Base-by-base conservation (phyloP, 805 yeast species). In the Saturnispora halmiae region DNA sequence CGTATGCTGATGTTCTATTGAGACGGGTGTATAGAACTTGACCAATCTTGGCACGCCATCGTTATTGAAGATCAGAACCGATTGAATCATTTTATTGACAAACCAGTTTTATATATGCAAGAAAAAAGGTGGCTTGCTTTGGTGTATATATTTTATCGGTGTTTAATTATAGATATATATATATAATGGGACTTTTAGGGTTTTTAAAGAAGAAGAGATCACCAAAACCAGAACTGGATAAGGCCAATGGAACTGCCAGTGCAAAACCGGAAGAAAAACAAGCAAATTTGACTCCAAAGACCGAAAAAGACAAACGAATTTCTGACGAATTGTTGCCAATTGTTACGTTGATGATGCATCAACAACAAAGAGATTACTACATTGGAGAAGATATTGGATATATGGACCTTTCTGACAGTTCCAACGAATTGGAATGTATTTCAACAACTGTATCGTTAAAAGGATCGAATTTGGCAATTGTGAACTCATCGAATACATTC, bases 21-120 rank as follows among this genome's bases (percentile, higher is more conserved):
- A 95, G 15, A 90, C 82, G 2, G 94, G 94, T 0, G 95, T 84
- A 59, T 92, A 92, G 65, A 90, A 92, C 60, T 87, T 87, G 59
- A 83, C 76, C 35, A 92, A 66, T 42, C 98, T 73, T 1, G 97
- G 96, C 35, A 83, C 72, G 2, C 96, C 94, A 52, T 82, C 82
- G 49, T 82, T 87, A 62, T 90, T 90, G 61, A 92, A 55, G 11
- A 55, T 51, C 25, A 55, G 46, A 14, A 55, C 56, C 2, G 59
- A 51, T 26, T 55, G 58, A 3, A 55, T 55, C 60, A 55, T 55
- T 20, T 18, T 18, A 4, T 19, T 28, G 16, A 15, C 22, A 6
- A 20, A n/a, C 18, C 13, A 31, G 18, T 15, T 31, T n/a, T n/a
- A n/a, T n/a, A n/a, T n/a, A n/a, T n/a, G n/a, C n/a, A n/a, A n/a